Base-by-base conservation (phyloP, 1,139 yeast genomes). In the Kodamaea derodonti region DNA sequence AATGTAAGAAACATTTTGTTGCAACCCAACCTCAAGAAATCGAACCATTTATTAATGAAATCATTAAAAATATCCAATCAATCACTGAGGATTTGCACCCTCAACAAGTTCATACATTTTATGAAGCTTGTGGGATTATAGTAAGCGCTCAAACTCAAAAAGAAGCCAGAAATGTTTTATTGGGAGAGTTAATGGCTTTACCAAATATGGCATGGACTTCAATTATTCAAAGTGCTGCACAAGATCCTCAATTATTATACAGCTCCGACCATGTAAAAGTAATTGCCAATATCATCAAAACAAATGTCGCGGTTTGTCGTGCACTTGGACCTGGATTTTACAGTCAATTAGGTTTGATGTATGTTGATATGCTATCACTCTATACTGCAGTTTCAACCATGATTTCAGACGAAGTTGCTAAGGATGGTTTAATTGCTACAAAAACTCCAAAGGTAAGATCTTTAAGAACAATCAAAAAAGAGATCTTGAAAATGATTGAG, bases 181-280 rank as follows among this genome's bases (percentile, higher is more conserved):
- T 92, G 39, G 60, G 71, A 34, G 94, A 87, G 35, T 72, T 92
- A 49, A 92, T 92, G 98, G 73, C 78, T 31, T 66, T 88, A 45
- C 98, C 98, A 34, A 92, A 94, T 58, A 74, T 81, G 69, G 97
- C 97, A 1, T 92, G 98, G 98, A 75, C 71, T 41, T 84, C 92
- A 14, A 86, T 92, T 50, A 85, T 90, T 39, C 79, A 82, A 53
- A 86, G 85, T 58, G 90, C 96, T n/a, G 80, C 83, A 16, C 84
- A 78, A 48, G 90, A 88, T 54, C 95, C 97, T n/a, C 78, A 80
- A 43, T 66, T 88, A 42, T 72, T 94, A 47, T 71, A 84, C 20
- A 84, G 86, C 57, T 71, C 95, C 7, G 97, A 92, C 49, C 84
- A 87, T 14, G 95, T 90, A 38, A 92, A 90, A 58, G 84, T 92